Conservation (phyloP, 2,329 filamentous ascomycete genomes). For the Venturia pyrina region DNA sequence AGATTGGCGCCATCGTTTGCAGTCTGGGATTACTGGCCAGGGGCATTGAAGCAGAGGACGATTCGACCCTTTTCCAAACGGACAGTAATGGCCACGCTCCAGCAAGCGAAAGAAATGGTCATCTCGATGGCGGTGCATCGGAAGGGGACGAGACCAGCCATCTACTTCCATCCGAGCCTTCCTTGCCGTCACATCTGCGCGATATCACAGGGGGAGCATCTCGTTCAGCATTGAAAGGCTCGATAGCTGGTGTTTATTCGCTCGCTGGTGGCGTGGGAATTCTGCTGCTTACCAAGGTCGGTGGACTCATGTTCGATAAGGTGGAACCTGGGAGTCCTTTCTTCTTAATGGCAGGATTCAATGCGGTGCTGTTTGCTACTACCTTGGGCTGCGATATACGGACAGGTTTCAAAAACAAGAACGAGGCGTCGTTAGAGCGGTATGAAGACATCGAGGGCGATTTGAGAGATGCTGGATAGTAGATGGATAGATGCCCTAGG, state of each 20-base stretch:
- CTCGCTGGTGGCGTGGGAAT: conserved; percentile 86
- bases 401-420: not conserved
- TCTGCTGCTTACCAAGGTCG: conserved; percentile 79
- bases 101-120: not conserved
- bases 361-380: conserved; percentile 47
- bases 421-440: not conserved
- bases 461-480: not conserved
- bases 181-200: conserved; percentile 9
- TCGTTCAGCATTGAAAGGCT: conserved; percentile 61
- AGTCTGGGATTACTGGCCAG: conserved; percentile 79
- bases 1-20: conserved; percentile 94
- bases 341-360: conserved; percentile 88
- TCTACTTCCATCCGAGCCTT: not conserved
- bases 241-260: conserved; percentile 89
- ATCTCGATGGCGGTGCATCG: not conserved
- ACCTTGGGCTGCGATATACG: conserved; percentile 6
- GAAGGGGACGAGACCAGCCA: conserved; percentile 12
- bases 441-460: not conserved
- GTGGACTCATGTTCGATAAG: conserved; percentile 75
- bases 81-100: not conserved
- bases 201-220: not conserved
- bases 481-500: too few relatives aligned
- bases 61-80: not conserved
- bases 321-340: conserved; percentile 71
- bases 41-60: conserved; percentile 54